Base-by-base conservation (phyloP, 768 basidiomycete genomes). In the Pholiota microspora region DNA sequence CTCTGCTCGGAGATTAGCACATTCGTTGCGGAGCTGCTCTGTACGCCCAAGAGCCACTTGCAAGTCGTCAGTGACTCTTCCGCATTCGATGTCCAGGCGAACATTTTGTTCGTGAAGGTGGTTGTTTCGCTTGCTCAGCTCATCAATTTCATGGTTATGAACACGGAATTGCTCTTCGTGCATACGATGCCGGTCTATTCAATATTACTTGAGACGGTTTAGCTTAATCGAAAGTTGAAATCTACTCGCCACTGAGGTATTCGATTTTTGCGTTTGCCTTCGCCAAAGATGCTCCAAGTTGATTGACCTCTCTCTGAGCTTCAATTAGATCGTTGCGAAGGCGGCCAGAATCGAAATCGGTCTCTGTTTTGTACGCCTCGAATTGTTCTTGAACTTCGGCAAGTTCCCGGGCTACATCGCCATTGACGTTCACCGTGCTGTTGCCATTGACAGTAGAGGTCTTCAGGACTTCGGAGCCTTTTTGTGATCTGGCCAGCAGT, bases 1-100 rank as follows among this genome's bases (percentile, higher is more conserved):
- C 79, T 98, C 96, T 0, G 94, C 94, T 38, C 89, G 84, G 15
- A 97, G 79, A 67, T 92, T 95, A 2, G 91, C 89, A 59, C 78
- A 82, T 62, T 98, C 95, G 60, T 89, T 92, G 8, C 92, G 84
- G 34, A 94, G 73, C 54, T 89, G 86, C 58, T 95, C 92, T 13
- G 87, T 71, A 21, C 79, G 78, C 23, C 80, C 74, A 57, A 81
- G 83, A 2, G 83, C 76, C 6, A 76, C 69, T 18, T 82, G 74
- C 8, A 89, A 73, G 40, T 91, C 87, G 40, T 90, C 87, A 13
- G 81, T 73, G 31, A 86, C 80, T 51, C 88, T 80, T 58, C 80
- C 79, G 56, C 81, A 86, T 60, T 89, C 85, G 54, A 92, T 86
- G 59, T 94, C 92, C 45, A 85, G 73, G 25, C 88, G 82, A 1